These are phyloP conservation scores for Tausonia pullulans DNA, from an alignment of 1,284 basidiomycete genomes.

Conservation along the genomic window DNA sequence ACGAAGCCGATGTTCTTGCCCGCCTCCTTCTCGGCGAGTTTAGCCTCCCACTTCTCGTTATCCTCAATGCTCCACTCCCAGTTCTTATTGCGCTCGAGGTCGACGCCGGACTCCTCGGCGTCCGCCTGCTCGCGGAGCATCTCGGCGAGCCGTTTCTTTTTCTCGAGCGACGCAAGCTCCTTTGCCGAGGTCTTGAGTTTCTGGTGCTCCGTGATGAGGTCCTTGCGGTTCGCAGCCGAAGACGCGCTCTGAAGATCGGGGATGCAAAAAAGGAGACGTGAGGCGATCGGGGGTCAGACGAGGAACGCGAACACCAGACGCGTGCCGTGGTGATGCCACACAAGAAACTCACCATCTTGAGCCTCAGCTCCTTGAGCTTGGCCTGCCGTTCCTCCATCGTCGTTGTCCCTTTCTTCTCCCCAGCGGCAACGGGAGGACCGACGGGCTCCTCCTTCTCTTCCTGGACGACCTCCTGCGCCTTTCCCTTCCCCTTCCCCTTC, in stretches of 20 bases:
- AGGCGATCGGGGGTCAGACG: background rate
- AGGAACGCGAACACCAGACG: background rate
- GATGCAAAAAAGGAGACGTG: background rate
- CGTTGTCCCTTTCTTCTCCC: background rate
- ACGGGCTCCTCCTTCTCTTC: background rate
- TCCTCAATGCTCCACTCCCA: conserved; percentile 93
- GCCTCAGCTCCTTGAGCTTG: conserved; percentile 61
- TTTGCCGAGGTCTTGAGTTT: conserved; percentile 60
- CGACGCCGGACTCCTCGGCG: conserved; percentile 70
- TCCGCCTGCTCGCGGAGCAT: conserved; percentile 74
- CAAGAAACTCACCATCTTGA: conserved; percentile 47
- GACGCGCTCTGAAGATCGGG: conserved; percentile 50
- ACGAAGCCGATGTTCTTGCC: conserved; percentile 71
- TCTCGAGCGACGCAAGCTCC: conserved; percentile 67
- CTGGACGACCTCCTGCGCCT: background rate
- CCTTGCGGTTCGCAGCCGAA: conserved; percentile 65
- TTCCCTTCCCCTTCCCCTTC: conserved; percentile 17
- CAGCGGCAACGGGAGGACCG: background rate
- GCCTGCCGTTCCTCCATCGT: conserved; percentile 62
- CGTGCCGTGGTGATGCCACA: no score
- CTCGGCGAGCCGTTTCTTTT: conserved; percentile 79
- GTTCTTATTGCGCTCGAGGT: conserved; percentile 62
- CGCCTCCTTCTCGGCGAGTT: conserved; percentile 58
- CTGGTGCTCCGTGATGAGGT: conserved; percentile 68
- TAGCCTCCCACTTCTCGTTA: conserved; percentile 88